Conservation (phyloP, 2,329 filamentous ascomycete species). For the Venturia pyrina region DNA sequence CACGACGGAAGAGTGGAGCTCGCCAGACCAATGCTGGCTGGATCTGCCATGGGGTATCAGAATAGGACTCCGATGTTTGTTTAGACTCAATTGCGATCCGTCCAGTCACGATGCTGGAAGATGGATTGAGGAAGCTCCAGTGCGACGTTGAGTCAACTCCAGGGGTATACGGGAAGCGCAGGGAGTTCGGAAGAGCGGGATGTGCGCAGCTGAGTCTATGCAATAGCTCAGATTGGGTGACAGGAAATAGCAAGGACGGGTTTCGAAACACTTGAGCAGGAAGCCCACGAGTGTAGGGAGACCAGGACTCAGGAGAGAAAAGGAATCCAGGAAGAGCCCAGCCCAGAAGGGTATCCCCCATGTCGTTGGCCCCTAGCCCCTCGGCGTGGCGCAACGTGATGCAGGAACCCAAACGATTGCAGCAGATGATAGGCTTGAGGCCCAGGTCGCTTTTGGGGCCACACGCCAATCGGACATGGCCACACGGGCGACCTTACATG, state of each 20-base stretch:
- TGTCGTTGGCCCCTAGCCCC: slow-evolving; percentile 1
- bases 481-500: neutral
- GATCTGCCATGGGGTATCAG: neutral
- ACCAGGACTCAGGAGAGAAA: slow-evolving; percentile 9
- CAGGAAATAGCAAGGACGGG: slow-evolving; percentile 7
- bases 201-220: slow-evolving; percentile 8
- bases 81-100: neutral
- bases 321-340: neutral
- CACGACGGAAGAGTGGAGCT: slow-evolving; percentile 6
- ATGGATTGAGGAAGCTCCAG: neutral
- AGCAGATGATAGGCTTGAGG: slow-evolving; percentile 4
- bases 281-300: neutral
- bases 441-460: neutral
- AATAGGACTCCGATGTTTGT: neutral
- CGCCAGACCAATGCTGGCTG: slow-evolving; percentile 9
- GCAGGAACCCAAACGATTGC: slow-evolving; percentile 2
- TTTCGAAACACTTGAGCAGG: slow-evolving; percentile 11
- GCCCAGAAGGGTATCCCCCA: neutral
- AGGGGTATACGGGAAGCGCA: neutral
- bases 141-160: slow-evolving; percentile 9
- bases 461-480: neutral
- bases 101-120: slow-evolving; percentile 3
- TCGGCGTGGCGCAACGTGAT: neutral
- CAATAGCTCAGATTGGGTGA: slow-evolving; percentile 11
- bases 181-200: neutral